These are phyloP conservation scores for Xylariaceae sp. DNA, from an alignment of 2,329 filamentous ascomycete genomes.

Conservation along the genomic window DNA sequence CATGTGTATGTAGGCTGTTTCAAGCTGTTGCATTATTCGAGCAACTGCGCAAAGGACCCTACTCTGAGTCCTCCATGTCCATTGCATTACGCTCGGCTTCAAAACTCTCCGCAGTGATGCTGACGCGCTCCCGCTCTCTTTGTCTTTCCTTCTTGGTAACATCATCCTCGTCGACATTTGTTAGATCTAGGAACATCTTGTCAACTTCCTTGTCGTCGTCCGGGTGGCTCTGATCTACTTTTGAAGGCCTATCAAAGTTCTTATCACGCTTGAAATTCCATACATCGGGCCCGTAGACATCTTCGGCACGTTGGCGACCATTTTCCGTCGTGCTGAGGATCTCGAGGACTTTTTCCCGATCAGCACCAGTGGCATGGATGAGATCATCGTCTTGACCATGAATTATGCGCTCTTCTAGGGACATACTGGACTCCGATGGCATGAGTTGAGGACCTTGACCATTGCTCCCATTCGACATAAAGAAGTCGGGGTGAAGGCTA, in stretches of 20 bases:
- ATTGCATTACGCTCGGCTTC: slow-evolving; percentile 43
- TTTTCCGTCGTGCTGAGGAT: slow-evolving; percentile 57
- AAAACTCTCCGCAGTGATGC: slow-evolving; percentile 43
- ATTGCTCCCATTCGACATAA: slow-evolving; percentile 45
- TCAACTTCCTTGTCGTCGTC: slow-evolving; percentile 56
- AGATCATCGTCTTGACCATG: slow-evolving; percentile 53
- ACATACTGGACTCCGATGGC: slow-evolving; percentile 48
- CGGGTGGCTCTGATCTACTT: slow-evolving; percentile 40
- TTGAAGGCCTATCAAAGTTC: slow-evolving; percentile 28
- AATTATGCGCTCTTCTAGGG: slow-evolving; percentile 58
- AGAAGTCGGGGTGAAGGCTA: slow-evolving; percentile 50
- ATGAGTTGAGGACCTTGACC: slow-evolving; percentile 50
- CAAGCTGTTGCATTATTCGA: not conserved
- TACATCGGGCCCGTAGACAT: slow-evolving; percentile 56
- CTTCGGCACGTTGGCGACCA: slow-evolving; percentile 57
- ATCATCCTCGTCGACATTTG: slow-evolving; percentile 56
- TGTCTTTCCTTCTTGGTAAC: slow-evolving; percentile 42
- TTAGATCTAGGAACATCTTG: slow-evolving; percentile 62
- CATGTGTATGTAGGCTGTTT: too few species aligned
- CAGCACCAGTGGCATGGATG: slow-evolving; percentile 51
- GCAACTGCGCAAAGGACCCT: not conserved
- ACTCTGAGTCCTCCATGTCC: slow-evolving; percentile 45
- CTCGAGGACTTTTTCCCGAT: slow-evolving; percentile 58
- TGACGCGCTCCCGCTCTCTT: slow-evolving; percentile 42
- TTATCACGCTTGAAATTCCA: slow-evolving; percentile 48